Percentiles rank a stretch among this genome's conserved stretches.
phyloP scores from a whole-genome alignment of 495 filamentous ascomycete species.

The Penicillium simplicissimum region DNA sequence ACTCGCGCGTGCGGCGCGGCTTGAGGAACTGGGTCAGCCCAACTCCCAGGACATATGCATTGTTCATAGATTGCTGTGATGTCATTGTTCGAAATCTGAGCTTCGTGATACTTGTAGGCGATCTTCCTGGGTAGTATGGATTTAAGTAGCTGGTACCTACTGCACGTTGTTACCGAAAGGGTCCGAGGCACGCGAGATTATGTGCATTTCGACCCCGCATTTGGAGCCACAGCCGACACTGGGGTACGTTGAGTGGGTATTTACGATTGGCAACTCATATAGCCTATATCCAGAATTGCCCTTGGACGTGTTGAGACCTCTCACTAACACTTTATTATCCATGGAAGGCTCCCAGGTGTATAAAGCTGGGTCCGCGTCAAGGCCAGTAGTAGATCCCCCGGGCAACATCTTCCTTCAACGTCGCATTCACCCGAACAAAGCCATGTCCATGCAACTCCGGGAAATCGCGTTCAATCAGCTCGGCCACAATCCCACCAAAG shows the following conservation, averaged over 20 bases:
- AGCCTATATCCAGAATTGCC: background rate
- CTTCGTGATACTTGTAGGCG: background rate
- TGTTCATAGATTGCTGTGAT: conserved; percentile 2
- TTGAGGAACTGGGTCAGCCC: conserved; percentile 28
- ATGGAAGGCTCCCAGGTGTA: background rate
- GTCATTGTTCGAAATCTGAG: background rate
- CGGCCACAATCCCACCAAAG: conserved; percentile 49
- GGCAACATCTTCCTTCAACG: conserved; percentile 31
- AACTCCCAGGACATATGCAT: conserved; percentile 24
- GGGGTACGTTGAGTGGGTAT: background rate
- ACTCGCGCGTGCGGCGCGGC: conserved; percentile 27
- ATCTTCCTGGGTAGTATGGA: background rate
- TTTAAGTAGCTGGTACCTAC: background rate
- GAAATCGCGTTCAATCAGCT: conserved; percentile 33
- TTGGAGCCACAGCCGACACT: background rate
- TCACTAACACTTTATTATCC: background rate
- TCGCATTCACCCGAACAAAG: conserved; percentile 31
- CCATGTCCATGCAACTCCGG: conserved; percentile 21
- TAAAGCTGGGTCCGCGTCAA: background rate
- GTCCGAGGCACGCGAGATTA: conserved; percentile 14
- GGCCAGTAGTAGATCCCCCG: conserved; percentile 33
- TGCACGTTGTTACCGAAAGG: conserved; percentile 8
- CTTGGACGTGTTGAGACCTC: no score
- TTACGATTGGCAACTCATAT: background rate
- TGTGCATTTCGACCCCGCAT: conserved; percentile 5